Conservation (phyloP, 495 filamentous ascomycete genomes). For the Hypoxylon trugodes region DNA sequence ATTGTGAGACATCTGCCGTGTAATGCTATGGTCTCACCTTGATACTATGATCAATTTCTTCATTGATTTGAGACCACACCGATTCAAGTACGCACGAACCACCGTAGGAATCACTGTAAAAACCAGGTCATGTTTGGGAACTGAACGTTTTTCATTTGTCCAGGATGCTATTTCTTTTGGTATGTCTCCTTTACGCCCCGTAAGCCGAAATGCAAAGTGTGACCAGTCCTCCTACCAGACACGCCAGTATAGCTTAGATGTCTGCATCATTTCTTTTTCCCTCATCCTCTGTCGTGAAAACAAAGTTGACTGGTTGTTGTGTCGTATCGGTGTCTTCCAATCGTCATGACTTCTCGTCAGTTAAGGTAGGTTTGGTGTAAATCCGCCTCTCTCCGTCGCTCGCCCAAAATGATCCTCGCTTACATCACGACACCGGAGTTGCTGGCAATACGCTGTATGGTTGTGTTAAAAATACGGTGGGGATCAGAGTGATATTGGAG, state of each 20-base stretch:
- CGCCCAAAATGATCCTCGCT: slow-evolving; percentile 50
- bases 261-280: slow-evolving; percentile 8
- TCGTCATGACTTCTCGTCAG: slow-evolving; percentile 42
- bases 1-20: no score
- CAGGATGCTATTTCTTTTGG: slow-evolving; percentile 47
- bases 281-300: slow-evolving; percentile 19
- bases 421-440: slow-evolving; percentile 99
- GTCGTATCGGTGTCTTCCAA: slow-evolving; percentile 33
- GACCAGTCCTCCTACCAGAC: slow-evolving; percentile 47
- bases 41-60: neutral
- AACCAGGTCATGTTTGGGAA: slow-evolving; percentile 25
- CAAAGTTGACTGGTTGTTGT: no score
- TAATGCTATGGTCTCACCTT: no score
- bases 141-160: slow-evolving; percentile 44
- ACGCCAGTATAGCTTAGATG: slow-evolving; percentile 29
- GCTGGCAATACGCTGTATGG: slow-evolving; percentile 89
- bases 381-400: slow-evolving; percentile 36
- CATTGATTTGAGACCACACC: neutral
- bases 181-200: slow-evolving; percentile 50
- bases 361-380: slow-evolving; percentile 35
- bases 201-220: slow-evolving; percentile 53
- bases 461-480: neutral
- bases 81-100: slow-evolving; percentile 1
- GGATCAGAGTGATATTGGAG: neutral
- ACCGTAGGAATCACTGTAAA: neutral